Base-by-base conservation (phyloP, 1,139 yeast species). In the Blastobotrys elegans region DNA sequence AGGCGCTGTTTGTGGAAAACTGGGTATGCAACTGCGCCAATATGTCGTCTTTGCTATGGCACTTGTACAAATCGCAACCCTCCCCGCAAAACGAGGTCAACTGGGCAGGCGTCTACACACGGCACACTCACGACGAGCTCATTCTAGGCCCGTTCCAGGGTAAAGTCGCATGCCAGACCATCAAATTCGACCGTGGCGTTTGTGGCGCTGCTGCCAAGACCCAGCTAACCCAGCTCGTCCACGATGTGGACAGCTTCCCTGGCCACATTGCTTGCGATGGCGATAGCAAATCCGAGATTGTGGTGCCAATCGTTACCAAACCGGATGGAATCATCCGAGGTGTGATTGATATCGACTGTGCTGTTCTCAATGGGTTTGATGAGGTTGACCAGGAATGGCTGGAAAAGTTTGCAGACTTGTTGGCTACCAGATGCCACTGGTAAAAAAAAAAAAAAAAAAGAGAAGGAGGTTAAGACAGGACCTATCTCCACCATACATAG, bases 201-300 rank as follows among this genome's bases (percentile, higher is more conserved):
- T 92, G 97, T 68, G 97, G 98, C 5, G 71, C 78, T 1, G 95
- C 96, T 1, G 96, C 95, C 0, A 53, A 63, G 0, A 56, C 71
- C 0, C 64, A 66, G 49, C 46, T 65, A 46, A 83, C 96, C 0
- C 95, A 87, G 62, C 63, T 88, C 10, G 97, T 92, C 7, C 71
- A 74, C 0, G 77, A 92, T 64, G 97, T 90, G 2, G 73, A 83
- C 22, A 63, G 75, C 55, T 89, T 79, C 57, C 95, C 96, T 0
- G 96, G 95, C 1, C 97, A 92, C 63, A 92, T 92, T 56, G 97
- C 97, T 0, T 92, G 98, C 65, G 98, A 92, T 67, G 96, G 96
- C 1, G 96, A 82, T 50, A 90, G 97, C 0, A 75, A 84, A 52
- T 84, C 96, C 64, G 98, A 92, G 63, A 85, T 92, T 27, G 97